A percentile compares a stretch with the other conserved stretches of the same genome.
phyloP scores from a whole-genome alignment of 2,329 filamentous ascomycete species.

The Blumeriella jaapii region DNA sequence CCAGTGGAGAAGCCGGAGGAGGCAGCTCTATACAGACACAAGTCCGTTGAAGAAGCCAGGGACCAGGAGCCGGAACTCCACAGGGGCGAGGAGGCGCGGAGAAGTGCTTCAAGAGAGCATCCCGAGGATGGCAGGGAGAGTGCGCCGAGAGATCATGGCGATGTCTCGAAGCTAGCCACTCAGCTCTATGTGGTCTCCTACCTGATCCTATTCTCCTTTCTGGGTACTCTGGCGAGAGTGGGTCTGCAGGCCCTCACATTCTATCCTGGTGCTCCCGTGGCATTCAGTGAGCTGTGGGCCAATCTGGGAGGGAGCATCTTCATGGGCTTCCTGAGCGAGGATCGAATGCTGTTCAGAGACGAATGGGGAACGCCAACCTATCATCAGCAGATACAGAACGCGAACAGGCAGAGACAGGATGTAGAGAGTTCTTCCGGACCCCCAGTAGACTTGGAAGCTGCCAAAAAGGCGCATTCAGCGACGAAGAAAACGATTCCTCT shows the following conservation, averaged over 20 bases:
- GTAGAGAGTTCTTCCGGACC: conserved; percentile 28
- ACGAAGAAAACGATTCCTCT: conserved; percentile 79
- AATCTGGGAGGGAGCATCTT: conserved; percentile 73
- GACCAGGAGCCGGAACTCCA: conserved; percentile 14
- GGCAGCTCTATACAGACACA: conserved; percentile 28
- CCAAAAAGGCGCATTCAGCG: conserved; percentile 46
- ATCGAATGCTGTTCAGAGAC: conserved; percentile 60
- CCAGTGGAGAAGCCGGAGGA: conserved; percentile 35
- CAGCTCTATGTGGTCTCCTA: conserved; percentile 66
- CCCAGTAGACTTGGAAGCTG: conserved; percentile 31
- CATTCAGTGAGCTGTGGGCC: conserved; percentile 71
- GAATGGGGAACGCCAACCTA: conserved; percentile 46
- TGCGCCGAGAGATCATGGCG: conserved; percentile 7
- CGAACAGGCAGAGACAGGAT: conserved; percentile 28
- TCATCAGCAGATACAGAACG: conserved; percentile 28
- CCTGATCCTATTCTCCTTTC: conserved; percentile 72
- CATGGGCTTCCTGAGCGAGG: conserved; percentile 78
- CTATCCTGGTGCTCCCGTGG: conserved; percentile 66
- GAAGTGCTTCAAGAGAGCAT: conserved; percentile 1
- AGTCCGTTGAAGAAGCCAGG: conserved; percentile 30
- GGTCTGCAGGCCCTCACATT: conserved; percentile 69
- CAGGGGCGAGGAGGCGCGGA: conserved; percentile 5
- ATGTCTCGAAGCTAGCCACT: conserved; percentile 40
- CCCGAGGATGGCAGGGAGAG: conserved; percentile 5
- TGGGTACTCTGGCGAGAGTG: conserved; percentile 74